phyloP scores from a whole-genome alignment of 1,284 basidiomycete species.

The Boletellus deceptivus region DNA sequence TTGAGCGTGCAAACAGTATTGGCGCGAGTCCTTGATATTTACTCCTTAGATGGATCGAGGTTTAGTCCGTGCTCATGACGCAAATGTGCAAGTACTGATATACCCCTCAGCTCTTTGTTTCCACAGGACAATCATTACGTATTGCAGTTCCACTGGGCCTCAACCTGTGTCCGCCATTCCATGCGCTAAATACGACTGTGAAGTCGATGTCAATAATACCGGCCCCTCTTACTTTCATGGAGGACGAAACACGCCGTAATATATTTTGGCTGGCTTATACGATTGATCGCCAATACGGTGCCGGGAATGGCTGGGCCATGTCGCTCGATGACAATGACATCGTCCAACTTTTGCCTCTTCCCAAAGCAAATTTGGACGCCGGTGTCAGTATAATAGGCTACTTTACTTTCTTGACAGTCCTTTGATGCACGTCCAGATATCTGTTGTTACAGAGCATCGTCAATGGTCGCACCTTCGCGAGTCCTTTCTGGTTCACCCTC shows the following conservation, averaged over 20 bases:
- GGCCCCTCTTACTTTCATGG: constrained; percentile 55
- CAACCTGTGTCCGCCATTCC: constrained; percentile 67
- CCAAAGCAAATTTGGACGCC: constrained; percentile 56
- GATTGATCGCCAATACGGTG: constrained; percentile 62
- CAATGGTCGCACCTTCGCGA: constrained; percentile 68
- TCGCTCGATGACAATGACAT: constrained; percentile 71
- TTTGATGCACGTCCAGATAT: constrained; percentile 38
- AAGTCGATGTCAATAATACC: constrained; percentile 56
- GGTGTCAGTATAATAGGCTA: constrained; percentile 44
- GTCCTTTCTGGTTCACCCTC: constrained; percentile 56
- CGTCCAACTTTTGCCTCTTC: constrained; percentile 65
- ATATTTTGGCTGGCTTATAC: constrained; percentile 73
- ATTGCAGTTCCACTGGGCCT: constrained; percentile 62
- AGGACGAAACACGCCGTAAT: constrained; percentile 70
- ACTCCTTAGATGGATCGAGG: constrained; percentile 66
- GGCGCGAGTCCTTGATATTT: constrained; percentile 1
- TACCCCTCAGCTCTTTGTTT: constrained; percentile 53
- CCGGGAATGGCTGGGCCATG: constrained; percentile 68
- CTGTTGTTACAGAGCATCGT: constrained; percentile 54
- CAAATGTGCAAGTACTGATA: constrained; percentile 6
- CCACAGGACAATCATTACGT: constrained; percentile 56
- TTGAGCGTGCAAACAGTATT: not conserved
- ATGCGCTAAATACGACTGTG: constrained; percentile 53
- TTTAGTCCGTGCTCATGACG: constrained; percentile 29
- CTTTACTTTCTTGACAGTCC: constrained; percentile 4